phyloP scores from a whole-genome alignment of 495 filamentous ascomycete species.

The Penicillium verhagenii region DNA sequence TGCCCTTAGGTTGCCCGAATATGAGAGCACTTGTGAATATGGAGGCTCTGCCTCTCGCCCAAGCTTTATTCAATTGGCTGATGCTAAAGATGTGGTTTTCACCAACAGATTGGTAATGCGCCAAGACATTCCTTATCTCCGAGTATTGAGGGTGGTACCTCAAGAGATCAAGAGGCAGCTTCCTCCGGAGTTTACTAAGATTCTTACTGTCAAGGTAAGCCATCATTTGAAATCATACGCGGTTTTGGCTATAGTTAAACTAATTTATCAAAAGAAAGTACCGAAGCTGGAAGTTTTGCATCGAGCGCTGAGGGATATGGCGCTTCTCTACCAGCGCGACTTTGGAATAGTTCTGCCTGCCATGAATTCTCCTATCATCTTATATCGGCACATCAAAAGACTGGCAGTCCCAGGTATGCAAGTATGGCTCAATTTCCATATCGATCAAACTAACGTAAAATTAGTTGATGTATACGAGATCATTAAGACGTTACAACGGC shows the following conservation, averaged over 20 bases:
- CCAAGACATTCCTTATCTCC: conserved; percentile 48
- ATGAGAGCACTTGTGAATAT: not conserved
- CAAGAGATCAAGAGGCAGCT: conserved; percentile 64
- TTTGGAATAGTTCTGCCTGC: conserved; percentile 71
- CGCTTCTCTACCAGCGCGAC: conserved; percentile 60
- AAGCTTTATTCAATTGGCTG: not conserved
- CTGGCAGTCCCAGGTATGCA: conserved; percentile 74
- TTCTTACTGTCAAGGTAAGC: conserved; percentile 57
- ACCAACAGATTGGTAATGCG: conserved; percentile 34
- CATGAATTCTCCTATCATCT: conserved; percentile 63
- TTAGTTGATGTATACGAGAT: conserved; percentile 69
- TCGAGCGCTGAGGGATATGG: conserved; percentile 55
- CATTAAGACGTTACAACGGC: conserved; percentile 54
- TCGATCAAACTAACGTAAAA: conserved; percentile 11
- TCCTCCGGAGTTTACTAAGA: conserved; percentile 54
- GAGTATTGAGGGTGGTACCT: conserved; percentile 52
- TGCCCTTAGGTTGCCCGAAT: not conserved
- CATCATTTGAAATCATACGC: not conserved
- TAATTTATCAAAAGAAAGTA: conserved; percentile 26
- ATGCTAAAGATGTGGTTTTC: not conserved
- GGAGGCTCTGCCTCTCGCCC: not conserved
- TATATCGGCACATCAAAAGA: conserved; percentile 68
- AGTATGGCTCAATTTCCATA: not conserved
- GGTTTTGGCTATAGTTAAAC: not conserved
- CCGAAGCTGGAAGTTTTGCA: conserved; percentile 61